Evolutionary conservation across 2,329 filamentous ascomycete genomes (phyloP).

Genomic region (Paecilomyces sp.): DNA sequence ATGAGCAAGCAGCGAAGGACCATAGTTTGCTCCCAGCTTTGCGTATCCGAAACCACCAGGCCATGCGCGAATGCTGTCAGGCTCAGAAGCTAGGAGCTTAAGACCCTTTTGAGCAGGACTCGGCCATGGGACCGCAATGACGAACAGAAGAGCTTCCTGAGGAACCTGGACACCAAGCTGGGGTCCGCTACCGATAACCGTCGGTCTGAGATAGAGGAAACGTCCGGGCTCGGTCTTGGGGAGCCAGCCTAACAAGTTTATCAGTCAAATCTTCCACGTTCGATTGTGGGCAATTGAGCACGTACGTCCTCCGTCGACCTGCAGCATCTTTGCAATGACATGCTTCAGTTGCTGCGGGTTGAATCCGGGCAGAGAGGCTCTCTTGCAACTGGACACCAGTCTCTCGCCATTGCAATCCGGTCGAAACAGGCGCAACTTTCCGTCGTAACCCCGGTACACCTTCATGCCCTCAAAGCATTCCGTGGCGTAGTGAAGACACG

Average conservation of each 20-base stretch:
- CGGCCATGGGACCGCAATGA: constrained; percentile 53
- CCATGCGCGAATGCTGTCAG: constrained; percentile 81
- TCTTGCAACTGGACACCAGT: constrained; percentile 40
- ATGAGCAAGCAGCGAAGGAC: constrained; percentile 68
- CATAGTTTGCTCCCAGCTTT: constrained; percentile 87
- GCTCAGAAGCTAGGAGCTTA: constrained; percentile 50
- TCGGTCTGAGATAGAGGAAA: constrained; percentile 76
- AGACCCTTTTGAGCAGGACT: not conserved
- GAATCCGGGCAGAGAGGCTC: constrained; percentile 71
- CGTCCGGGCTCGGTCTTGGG: not conserved
- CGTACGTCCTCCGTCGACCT: constrained; percentile 47
- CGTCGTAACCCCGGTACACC: constrained; percentile 61
- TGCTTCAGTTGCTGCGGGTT: constrained; percentile 64
- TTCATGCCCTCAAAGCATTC: constrained; percentile 89
- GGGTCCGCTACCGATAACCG: constrained; percentile 71
- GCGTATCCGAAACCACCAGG: constrained; percentile 82
- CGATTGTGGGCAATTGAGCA: constrained; percentile 3
- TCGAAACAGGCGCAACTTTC: constrained; percentile 69
- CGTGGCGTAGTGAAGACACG: constrained; percentile 79
- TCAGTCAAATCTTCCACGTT: not conserved
- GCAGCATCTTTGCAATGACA: constrained; percentile 66
- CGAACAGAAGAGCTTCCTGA: constrained; percentile 67
- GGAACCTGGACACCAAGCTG: constrained; percentile 71
- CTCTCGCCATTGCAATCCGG: constrained; percentile 64
- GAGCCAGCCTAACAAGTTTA: not conserved